Conservation (phyloP, 2,329 filamentous ascomycete species). For the Talaromyces islandicus region DNA sequence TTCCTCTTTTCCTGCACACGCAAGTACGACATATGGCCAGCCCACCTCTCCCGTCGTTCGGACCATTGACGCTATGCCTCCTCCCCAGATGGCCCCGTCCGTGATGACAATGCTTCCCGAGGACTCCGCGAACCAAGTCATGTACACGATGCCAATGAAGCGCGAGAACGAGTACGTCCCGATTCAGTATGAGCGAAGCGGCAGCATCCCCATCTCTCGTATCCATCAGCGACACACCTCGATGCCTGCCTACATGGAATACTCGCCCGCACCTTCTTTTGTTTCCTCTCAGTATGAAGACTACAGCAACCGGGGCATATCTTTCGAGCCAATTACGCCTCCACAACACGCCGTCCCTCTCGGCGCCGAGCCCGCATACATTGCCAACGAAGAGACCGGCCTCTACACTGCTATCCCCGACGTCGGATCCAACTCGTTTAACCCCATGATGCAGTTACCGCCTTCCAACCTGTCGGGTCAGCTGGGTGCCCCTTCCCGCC, state of each 20-base stretch:
- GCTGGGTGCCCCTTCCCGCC: slow-evolving; percentile 64
- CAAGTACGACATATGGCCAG: slow-evolving; percentile 60
- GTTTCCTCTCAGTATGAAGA: slow-evolving; percentile 98
- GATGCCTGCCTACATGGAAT: slow-evolving; percentile 98
- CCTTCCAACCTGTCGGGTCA: slow-evolving; percentile 78
- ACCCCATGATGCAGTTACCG: slow-evolving; percentile 85
- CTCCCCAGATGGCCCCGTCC: slow-evolving; percentile 66
- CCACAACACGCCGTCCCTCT: slow-evolving; percentile 82
- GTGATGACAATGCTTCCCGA: slow-evolving; percentile 54
- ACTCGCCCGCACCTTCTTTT: slow-evolving; percentile 95
- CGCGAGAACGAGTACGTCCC: slow-evolving; percentile 78
- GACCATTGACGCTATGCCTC: slow-evolving; percentile 84
- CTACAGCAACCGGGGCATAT: slow-evolving; percentile 92
- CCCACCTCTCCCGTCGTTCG: slow-evolving; percentile 84
- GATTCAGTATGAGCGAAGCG: slow-evolving; percentile 87
- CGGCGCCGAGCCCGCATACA: slow-evolving; percentile 86
- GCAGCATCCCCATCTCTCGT: slow-evolving; percentile 62
- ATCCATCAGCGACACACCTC: slow-evolving; percentile 89
- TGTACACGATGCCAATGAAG: slow-evolving; percentile 77
- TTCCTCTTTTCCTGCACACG: slow-evolving; percentile 84
- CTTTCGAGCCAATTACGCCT: slow-evolving; percentile 93
- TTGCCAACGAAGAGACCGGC: slow-evolving; percentile 95
- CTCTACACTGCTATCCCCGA: slow-evolving; percentile 94
- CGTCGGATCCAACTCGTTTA: slow-evolving; percentile 66
- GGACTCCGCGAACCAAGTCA: slow-evolving; percentile 59